Conservation (phyloP, 164 flowering plant species). For the Sextonia rubra region DNA sequence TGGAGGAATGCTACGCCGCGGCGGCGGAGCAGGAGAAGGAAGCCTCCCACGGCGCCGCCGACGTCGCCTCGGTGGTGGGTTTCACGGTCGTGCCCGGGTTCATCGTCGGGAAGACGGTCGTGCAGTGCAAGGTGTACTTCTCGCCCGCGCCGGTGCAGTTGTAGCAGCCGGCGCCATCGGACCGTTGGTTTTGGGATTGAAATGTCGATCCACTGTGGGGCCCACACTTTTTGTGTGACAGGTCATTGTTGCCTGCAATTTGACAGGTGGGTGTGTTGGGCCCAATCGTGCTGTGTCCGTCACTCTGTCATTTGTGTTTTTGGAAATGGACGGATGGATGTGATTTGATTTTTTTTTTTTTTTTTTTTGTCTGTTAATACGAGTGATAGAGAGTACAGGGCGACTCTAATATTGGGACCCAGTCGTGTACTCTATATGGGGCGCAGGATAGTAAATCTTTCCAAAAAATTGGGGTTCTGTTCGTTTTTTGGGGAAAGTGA, state of each 20-base stretch:
- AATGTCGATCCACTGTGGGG: background rate
- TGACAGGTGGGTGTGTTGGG: background rate
- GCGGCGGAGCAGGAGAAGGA: slow-evolving; percentile 38
- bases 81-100: slow-evolving; percentile 89
- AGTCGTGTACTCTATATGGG: too few species aligned
- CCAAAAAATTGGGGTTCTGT: too few species aligned
- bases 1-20: slow-evolving; percentile 57
- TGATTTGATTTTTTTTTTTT: too few species aligned
- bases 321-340: too few species aligned
- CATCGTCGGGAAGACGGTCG: slow-evolving; percentile 52
- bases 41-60: slow-evolving; percentile 2
- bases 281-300: background rate
- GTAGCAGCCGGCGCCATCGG: too few species aligned
- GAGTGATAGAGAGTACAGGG: too few species aligned
- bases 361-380: too few species aligned
- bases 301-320: too few species aligned
- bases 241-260: background rate
- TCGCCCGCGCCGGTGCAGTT: slow-evolving; percentile 10
- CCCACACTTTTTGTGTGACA: background rate
- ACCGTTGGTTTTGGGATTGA: too few species aligned
- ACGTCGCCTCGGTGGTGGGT: slow-evolving; percentile 31
- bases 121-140: slow-evolving; percentile 66
- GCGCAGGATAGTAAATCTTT: too few species aligned
- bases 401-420: too few species aligned
- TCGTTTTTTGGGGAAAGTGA: too few species aligned